Evolutionary conservation across 768 basidiomycete species (phyloP).

Genomic region (Xanthoconium purpureum): DNA sequence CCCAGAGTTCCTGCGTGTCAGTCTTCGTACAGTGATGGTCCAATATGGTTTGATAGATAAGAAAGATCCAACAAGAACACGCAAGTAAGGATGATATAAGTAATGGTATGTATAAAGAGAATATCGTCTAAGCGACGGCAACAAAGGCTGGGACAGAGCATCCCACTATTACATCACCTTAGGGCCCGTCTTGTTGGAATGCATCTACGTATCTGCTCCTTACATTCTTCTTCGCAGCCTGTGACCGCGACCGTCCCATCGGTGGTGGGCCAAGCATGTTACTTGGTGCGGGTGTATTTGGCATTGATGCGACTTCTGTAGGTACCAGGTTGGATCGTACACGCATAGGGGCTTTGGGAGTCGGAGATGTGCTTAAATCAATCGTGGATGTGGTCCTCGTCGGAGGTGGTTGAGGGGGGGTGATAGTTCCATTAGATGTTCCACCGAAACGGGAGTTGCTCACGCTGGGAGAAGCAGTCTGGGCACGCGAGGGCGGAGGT

Average conservation of each 20-base stretch:
- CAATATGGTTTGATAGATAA: constrained; percentile 22
- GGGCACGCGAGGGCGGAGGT: constrained; percentile 80
- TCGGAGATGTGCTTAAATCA: constrained; percentile 53
- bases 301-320: constrained; percentile 36
- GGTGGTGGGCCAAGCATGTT: constrained; percentile 32
- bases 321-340: constrained; percentile 67
- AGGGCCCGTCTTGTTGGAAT: constrained; percentile 56
- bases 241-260: constrained; percentile 51
- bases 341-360: constrained; percentile 50
- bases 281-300: constrained; percentile 28
- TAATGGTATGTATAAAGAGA: constrained; percentile 15
- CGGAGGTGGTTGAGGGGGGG: constrained; percentile 20
- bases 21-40: constrained; percentile 1
- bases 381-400: constrained; percentile 61
- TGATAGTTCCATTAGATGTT: constrained; percentile 18
- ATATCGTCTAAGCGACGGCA: not conserved
- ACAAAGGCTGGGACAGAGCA: not conserved
- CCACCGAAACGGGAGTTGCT: constrained; percentile 36
- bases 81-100: constrained; percentile 17
- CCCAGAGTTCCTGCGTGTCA: not conserved
- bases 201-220: constrained; percentile 89
- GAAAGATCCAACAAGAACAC: constrained; percentile 18
- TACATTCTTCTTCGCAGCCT: constrained; percentile 67
- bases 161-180: constrained; percentile 10
- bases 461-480: constrained; percentile 78